A percentile compares a stretch with the other conserved stretches of the same genome.
Evolutionary conservation across 768 basidiomycete genomes (phyloP).

Genomic region (Tremella yokohamensis): DNA sequence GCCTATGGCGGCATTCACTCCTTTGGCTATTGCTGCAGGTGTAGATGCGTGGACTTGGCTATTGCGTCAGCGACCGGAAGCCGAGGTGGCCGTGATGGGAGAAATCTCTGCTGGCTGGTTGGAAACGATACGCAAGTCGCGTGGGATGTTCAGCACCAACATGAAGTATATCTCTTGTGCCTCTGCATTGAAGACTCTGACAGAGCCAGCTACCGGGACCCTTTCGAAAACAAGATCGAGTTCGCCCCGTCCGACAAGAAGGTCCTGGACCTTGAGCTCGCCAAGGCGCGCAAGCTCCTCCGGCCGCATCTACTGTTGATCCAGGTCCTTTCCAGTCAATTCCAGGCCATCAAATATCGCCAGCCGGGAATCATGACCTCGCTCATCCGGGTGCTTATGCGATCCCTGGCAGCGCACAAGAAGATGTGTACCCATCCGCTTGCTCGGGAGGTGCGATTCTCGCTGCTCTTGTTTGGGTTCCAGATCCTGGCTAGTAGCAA

Average conservation of each 20-base stretch:
- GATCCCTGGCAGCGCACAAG: constrained; percentile 68
- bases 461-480: constrained; percentile 87
- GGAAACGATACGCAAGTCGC: constrained; percentile 68
- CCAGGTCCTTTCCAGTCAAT: constrained; percentile 81
- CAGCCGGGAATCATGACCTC: constrained; percentile 78
- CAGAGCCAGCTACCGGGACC: constrained; percentile 69
- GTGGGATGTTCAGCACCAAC: constrained; percentile 75
- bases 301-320: constrained; percentile 78
- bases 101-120: constrained; percentile 87
- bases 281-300: constrained; percentile 69
- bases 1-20: constrained; percentile 85
- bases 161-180: constrained; percentile 63
- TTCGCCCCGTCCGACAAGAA: constrained; percentile 89
- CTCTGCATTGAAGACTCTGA: not conserved
- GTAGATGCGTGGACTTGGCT: constrained; percentile 97
- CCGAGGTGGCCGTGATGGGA: constrained; percentile 77
- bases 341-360: constrained; percentile 89
- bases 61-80: constrained; percentile 73
- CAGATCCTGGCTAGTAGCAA: constrained; percentile 83
- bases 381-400: constrained; percentile 75
- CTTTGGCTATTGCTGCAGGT: constrained; percentile 76
- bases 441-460: constrained; percentile 83
- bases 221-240: constrained; percentile 76
- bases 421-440: constrained; percentile 84
- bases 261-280: constrained; percentile 67